Base-by-base conservation (phyloP, 2,329 filamentous ascomycete genomes). In the Shiraia sp. region DNA sequence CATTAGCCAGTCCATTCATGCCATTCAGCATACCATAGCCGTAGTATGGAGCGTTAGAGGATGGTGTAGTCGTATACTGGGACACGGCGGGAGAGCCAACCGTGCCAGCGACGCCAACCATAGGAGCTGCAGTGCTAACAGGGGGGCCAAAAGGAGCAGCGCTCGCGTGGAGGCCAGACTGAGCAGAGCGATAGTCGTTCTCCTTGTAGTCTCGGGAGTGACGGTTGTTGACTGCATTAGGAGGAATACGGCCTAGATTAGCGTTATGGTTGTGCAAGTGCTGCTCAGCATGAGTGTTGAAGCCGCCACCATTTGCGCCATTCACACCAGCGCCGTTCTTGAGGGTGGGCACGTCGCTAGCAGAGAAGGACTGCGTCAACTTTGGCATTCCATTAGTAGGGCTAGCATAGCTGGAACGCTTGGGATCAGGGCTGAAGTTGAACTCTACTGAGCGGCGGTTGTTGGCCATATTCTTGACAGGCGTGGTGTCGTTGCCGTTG, bases 281-380 rank as follows among this genome's bases (percentile, higher is more conserved):
- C 50, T 80, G 76, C 59, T 84, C 79, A 36, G 78, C 75, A 49
- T 82, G 78, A 4, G 75, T 87, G 37, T 64, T 68, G 47, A 68
- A 63, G 16, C 60, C 52, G 5, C 43, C 36, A 22, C 57, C 50
- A 36, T 63, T 64, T 25, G 48, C 36, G 25, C 63, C 57, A 33
- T 78, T 72, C 35, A 76, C 69, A 33, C 73, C 77, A 40, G 80
- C 79, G 39, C 80, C 76, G 53, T 78, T 86, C 79, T 93, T 95
- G 61, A 90, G 76, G 6, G 90, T 95, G 4, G 90, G 88, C 14
- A 96, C 79, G 61, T 97, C 91, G 68, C 87, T 93, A 39, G 89
- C 84, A 8, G 93, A 96, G 73, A 88, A 96, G 0, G 92, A 96
- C 31, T 87, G 85, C 70, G 91, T 88, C 43, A 96, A 71, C 74